Evolutionary conservation across 1,284 basidiomycete genomes (phyloP), one percentile per base, ranked within the genome.

Genomic region (Tilletia indica): DNA sequence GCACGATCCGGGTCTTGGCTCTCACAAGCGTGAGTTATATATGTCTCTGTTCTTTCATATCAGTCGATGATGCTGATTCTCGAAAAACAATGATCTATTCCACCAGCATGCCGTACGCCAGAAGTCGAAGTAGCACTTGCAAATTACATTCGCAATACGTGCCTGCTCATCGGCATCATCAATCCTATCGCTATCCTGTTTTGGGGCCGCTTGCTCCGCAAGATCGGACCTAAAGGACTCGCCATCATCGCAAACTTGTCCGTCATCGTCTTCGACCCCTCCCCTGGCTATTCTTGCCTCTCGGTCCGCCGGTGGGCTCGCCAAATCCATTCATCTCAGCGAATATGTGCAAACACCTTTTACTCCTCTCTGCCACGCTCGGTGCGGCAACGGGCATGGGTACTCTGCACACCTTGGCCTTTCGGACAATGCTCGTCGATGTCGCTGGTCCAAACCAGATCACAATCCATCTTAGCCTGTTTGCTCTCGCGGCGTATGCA

Each of bases 211-310:
- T 54, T 1, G 1, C 51, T 54, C 51, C 51, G 51, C 51, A n/a
- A 8, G 6, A 19, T 54, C 8, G 51, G 51, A 8, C 51, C 51
- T 19, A 54, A 54, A 19, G 19, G 51, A 54, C 51, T 54, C 51
- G 51, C 51, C 11, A 54, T 54, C 11, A 54, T 54, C 16, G 21
- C 51, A 11, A 54, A 54, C 51, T 19, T 54, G 16, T 54, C 21
- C 51, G 51, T 54, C 51, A 54, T 54, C 51, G 6, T 54, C 51
- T 54, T 54, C 21, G 51, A 54, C 51, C 51, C 19, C 8, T 54
- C 51, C 51, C 51, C 51, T 54, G 51, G 51, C 8, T 54, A 11
- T 8, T 54, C 51, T 25, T 54, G 16, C 51, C 51, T 6, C 51
- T 54, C 51, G 51, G 51, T 25, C 51, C 51, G 21, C 51, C 51